Percentiles rank a stretch among this genome's conserved stretches.
Evolutionary conservation across 2,329 filamentous ascomycete species (phyloP).

Genomic region (Metarhizium brunneum): DNA sequence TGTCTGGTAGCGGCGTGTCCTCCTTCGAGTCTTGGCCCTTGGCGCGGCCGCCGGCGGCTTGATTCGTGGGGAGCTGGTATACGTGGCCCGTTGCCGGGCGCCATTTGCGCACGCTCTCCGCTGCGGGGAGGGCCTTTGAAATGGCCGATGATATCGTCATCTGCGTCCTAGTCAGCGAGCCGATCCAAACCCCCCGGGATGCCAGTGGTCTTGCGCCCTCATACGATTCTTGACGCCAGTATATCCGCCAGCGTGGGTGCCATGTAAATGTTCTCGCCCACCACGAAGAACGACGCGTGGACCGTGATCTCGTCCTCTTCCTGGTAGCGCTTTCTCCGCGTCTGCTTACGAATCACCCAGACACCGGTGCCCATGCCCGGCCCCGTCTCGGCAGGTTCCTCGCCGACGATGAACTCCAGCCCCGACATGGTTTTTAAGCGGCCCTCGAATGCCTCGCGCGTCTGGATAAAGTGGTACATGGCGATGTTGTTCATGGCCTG

Average conservation of each 20-base stretch:
- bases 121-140: slow-evolving; percentile 40
- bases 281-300: slow-evolving; percentile 53
- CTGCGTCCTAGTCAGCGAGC: slow-evolving; percentile 18
- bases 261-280: slow-evolving; percentile 59
- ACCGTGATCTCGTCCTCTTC: slow-evolving; percentile 51
- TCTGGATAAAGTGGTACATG: slow-evolving; percentile 48
- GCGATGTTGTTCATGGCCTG: slow-evolving; percentile 53
- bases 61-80: slow-evolving; percentile 32
- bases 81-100: slow-evolving; percentile 43
- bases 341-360: slow-evolving; percentile 63
- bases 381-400: slow-evolving; percentile 54
- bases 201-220: slow-evolving; percentile 8
- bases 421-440: slow-evolving; percentile 56
- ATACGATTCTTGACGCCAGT: slow-evolving; percentile 48
- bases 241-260: slow-evolving; percentile 53
- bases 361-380: slow-evolving; percentile 58
- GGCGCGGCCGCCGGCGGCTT: slow-evolving; percentile 12
- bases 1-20: slow-evolving; percentile 38
- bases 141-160: slow-evolving; percentile 47
- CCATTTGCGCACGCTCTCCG: slow-evolving; percentile 44
- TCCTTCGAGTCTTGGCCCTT: slow-evolving; percentile 33
- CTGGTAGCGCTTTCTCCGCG: slow-evolving; percentile 44
- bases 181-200: not conserved
- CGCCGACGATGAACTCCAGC: slow-evolving; percentile 56
- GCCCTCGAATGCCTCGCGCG: slow-evolving; percentile 53